phyloP scores from a whole-genome alignment of 2,329 filamentous ascomycete genomes.

The Pseudovirgaria hyperparasitica region DNA sequence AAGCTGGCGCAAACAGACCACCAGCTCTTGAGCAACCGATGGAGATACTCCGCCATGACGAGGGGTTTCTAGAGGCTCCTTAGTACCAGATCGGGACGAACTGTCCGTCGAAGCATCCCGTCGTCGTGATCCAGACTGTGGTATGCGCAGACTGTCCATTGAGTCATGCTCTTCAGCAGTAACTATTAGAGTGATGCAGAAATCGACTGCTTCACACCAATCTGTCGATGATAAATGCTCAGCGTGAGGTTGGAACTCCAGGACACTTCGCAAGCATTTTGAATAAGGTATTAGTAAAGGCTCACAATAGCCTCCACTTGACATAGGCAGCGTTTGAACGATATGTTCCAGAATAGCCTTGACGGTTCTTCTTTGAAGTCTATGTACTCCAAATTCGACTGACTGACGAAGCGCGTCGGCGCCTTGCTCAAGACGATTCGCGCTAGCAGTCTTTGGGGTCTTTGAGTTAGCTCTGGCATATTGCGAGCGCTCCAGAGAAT shows the following conservation, averaged over 20 bases:
- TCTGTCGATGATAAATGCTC: conserved; percentile 60
- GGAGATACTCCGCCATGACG: conserved; percentile 6
- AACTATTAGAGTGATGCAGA: conserved; percentile 45
- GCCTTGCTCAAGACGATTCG: conserved; percentile 51
- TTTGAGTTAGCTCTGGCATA: conserved; percentile 41
- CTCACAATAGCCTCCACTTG: conserved; percentile 50
- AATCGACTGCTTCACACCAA: conserved; percentile 59
- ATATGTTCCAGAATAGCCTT: conserved; percentile 71
- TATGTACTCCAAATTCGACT: conserved; percentile 54
- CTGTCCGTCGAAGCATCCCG: no score
- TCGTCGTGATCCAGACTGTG: no score
- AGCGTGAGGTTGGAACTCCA: conserved; percentile 62
- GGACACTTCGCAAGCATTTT: conserved; percentile 57
- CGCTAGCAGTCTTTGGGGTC: conserved; percentile 10
- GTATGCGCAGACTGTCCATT: background rate
- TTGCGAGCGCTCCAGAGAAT: conserved; percentile 51
- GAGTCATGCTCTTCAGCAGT: background rate
- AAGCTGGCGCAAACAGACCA: conserved; percentile 55
- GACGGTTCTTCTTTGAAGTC: conserved; percentile 65
- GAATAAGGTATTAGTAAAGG: conserved; percentile 66
- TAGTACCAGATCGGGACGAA: background rate
- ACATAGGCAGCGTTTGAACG: conserved; percentile 54
- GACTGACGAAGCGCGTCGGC: conserved; percentile 60
- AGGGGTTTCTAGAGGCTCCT: no score
- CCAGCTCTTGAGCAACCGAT: conserved; percentile 20